A percentile compares a stretch with the other conserved stretches of the same genome.
Evolutionary conservation across 176 grass and related monocot genomes (phyloP).

Genomic region (Eragrostis curvula): DNA sequence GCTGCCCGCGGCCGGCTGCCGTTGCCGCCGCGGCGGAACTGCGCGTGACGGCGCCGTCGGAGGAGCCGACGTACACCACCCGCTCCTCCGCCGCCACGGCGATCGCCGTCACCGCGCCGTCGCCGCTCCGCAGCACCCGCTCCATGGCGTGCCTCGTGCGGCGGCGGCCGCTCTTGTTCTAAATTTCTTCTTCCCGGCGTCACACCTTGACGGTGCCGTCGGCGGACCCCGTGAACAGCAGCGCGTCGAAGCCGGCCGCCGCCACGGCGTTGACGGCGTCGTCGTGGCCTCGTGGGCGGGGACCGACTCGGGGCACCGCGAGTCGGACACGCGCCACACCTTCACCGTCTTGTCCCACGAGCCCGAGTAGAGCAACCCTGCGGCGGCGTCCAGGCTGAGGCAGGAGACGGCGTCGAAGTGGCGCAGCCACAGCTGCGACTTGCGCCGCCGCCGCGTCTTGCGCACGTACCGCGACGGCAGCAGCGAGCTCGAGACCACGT

Average conservation of each 20-base stretch:
- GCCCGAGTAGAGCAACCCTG: conserved; percentile 76
- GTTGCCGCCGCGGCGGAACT: background rate
- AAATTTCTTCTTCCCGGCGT: background rate
- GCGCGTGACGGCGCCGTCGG: conserved; percentile 66
- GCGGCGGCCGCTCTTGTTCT: background rate
- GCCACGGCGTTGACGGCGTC: conserved; percentile 72
- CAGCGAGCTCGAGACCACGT: conserved; percentile 61
- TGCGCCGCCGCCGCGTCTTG: conserved; percentile 37
- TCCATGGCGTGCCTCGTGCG: conserved; percentile 47
- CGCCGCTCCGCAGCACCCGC: conserved; percentile 47
- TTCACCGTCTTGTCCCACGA: conserved; percentile 88
- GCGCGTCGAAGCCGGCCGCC: conserved; percentile 46
- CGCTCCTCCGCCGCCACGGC: conserved; percentile 41
- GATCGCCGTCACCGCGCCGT: conserved; percentile 71
- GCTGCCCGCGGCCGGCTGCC: too few species aligned
- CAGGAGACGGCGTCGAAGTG: conserved; percentile 86
- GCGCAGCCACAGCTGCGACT: conserved; percentile 54
- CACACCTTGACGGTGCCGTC: conserved; percentile 82
- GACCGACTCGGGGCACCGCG: conserved; percentile 80
- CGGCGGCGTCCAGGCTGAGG: conserved; percentile 63
- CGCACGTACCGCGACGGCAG: conserved; percentile 61
- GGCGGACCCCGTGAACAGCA: conserved; percentile 77
- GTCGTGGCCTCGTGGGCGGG: conserved; percentile 65
- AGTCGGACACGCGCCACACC: conserved; percentile 79
- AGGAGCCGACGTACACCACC: conserved; percentile 66